These are phyloP conservation scores for Agarophyton chilense DNA, from an alignment of 23 red algal species.

Conservation along the genomic window DNA sequence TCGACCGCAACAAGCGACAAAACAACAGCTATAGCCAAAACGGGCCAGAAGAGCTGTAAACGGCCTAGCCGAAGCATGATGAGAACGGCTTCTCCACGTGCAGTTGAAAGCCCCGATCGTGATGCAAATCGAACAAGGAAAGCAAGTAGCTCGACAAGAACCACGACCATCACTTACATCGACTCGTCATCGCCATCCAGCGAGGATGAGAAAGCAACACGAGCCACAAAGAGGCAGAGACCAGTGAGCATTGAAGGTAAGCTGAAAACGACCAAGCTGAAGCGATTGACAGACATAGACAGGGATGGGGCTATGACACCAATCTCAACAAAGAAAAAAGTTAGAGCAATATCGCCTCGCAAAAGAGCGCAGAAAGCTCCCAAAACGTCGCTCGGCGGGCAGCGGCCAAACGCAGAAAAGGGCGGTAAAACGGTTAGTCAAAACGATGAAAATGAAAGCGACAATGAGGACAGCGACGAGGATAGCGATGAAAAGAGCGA, in stretches of 20 bases:
- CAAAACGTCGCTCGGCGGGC: background rate
- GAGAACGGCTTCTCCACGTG: background rate
- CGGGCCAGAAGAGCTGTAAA: conserved; percentile 13
- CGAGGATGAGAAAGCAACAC: background rate
- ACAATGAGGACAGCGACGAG: background rate
- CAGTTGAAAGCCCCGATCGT: background rate
- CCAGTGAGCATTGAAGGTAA: background rate
- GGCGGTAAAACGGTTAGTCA: background rate
- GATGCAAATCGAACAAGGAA: background rate
- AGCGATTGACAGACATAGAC: background rate
- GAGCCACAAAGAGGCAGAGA: background rate
- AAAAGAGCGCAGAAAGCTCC: background rate
- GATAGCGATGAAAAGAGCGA: background rate
- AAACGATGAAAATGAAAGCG: background rate
- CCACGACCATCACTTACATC: background rate
- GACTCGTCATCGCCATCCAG: background rate
- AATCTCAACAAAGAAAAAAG: background rate
- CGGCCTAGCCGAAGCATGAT: background rate
- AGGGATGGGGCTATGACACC: background rate
- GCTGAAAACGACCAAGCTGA: background rate
- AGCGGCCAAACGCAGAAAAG: background rate
- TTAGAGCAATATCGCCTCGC: background rate
- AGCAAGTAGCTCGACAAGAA: background rate
- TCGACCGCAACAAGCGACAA: background rate
- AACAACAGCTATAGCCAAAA: background rate